phyloP scores from a whole-genome alignment of 805 yeast genomes.

The Wickerhamiella spandovensis region DNA sequence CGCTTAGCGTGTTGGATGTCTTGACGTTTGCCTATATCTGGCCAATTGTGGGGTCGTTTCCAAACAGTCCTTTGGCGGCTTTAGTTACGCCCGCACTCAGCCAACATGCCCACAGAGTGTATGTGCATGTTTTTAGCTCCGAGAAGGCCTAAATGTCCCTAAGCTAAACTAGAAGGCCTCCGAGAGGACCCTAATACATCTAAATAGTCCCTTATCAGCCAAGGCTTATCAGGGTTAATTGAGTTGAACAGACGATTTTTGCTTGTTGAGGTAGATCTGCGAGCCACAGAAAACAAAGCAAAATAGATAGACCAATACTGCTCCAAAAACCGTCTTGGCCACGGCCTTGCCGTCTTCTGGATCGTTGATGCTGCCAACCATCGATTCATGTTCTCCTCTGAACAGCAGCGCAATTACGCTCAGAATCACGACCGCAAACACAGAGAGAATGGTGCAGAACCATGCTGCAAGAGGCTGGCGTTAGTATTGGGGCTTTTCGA shows the following conservation, averaged over 20 bases:
- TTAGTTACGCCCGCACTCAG: constrained; percentile 11
- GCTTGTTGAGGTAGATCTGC: constrained; percentile 54
- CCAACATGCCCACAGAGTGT: constrained; percentile 11
- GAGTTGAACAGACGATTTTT: constrained; percentile 52
- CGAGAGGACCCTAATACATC: no score
- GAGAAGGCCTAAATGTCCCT: no score
- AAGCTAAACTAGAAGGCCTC: no score
- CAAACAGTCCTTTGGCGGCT: constrained; percentile 14
- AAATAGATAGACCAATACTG: constrained; percentile 66
- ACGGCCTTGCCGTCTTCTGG: constrained; percentile 92
- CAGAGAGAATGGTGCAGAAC: constrained; percentile 87
- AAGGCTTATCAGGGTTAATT: constrained; percentile 13
- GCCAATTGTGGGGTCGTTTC: constrained; percentile 10
- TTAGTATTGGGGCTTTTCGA: background rate
- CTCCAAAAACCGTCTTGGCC: constrained; percentile 79
- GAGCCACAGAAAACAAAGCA: constrained; percentile 86
- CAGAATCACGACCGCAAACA: constrained; percentile 80
- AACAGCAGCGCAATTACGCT: constrained; percentile 76
- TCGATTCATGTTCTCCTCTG: constrained; percentile 67
- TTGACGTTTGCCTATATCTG: constrained; percentile 15
- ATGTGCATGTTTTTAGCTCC: background rate
- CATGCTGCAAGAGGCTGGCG: constrained; percentile 47
- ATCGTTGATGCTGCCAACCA: constrained; percentile 83
- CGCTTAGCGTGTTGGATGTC: constrained; percentile 12
- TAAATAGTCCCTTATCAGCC: no score